Base-by-base conservation (phyloP, 1,284 basidiomycete genomes). In the Puccinia novopanici region DNA sequence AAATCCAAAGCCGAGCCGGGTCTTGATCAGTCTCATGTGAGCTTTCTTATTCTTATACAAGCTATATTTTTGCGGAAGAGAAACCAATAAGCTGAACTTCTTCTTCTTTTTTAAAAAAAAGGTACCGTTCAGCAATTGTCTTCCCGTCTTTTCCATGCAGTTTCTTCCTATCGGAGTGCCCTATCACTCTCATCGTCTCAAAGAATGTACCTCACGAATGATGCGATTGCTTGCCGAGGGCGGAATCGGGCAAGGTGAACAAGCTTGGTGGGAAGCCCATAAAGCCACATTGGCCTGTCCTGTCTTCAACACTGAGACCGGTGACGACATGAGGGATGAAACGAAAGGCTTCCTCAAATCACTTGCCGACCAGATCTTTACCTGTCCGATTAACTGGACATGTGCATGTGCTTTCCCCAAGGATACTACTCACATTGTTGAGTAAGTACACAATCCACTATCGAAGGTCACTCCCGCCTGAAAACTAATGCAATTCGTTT, bases 141-240 rank as follows among this genome's bases (percentile, higher is more conserved):
- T 97, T 87, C 92, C 93, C 13, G 92, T 94, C 19, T 98, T 99
- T 87, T 93, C 91, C 75, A 91, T 93, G 82, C 91, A 96, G 74
- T 99, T 99, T 89, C 88, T 99, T 84, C 92, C 93, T 42, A 92
- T 99, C 84, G 92, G 91, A 82, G 95, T 95, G 0, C 97, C 96
- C 0, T 99, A 95, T 87, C 96, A 99, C 88, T 95, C 93, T 85
- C 87, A 88, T 54, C 97, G 98, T 86, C 88, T 99, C 75, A 84
- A 86, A n/a, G 91, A 90, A 55, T 91, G 91, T 4, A 91, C 93
- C 6, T 90, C 93, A 80, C 92, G 91, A 85, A 81, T 83, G 12
- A 73, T 84, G 61, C 68, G 81, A 19, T 81, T 82, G 9, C 87
- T 96, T 80, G 86, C 92, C 57, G 86, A 89, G 59, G 83, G 91